Evolutionary conservation across 805 yeast genomes (phyloP).

Genomic region (Metschnikowia bowlesiae): DNA sequence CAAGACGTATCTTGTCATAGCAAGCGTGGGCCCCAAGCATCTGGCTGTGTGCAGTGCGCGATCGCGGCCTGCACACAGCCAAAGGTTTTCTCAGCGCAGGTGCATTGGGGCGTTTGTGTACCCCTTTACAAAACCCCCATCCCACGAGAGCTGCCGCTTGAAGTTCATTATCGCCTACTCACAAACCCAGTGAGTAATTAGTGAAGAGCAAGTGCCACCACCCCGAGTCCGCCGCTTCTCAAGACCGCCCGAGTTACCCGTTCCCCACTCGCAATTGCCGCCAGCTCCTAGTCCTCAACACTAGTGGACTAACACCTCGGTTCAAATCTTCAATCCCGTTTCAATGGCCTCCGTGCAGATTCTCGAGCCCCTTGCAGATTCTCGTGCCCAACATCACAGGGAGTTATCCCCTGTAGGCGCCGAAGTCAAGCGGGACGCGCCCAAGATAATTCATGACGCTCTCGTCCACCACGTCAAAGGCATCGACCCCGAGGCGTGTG

Average conservation of each 20-base stretch:
- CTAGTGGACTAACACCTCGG: too few species aligned
- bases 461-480: constrained; percentile 34
- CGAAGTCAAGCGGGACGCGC: background rate
- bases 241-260: background rate
- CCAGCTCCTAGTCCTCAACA: too few species aligned
- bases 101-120: background rate
- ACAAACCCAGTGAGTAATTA: constrained; percentile 29
- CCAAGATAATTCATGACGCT: constrained; percentile 32
- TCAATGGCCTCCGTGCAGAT: background rate
- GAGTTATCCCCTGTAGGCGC: background rate
- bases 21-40: too few species aligned
- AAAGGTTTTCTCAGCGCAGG: background rate
- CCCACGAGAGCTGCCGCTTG: constrained; percentile 54
- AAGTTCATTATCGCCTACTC: constrained; percentile 28
- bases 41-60: too few species aligned
- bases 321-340: too few species aligned
- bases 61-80: background rate
- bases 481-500: constrained; percentile 56
- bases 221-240: background rate
- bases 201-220: constrained; percentile 2
- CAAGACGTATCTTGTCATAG: too few species aligned
- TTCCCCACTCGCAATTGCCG: too few species aligned
- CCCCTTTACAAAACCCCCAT: background rate
- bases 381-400: background rate
- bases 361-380: background rate